Evolutionary conservation across 2,329 filamentous ascomycete genomes (phyloP).

Genomic region (Dothideomycetes sp.): DNA sequence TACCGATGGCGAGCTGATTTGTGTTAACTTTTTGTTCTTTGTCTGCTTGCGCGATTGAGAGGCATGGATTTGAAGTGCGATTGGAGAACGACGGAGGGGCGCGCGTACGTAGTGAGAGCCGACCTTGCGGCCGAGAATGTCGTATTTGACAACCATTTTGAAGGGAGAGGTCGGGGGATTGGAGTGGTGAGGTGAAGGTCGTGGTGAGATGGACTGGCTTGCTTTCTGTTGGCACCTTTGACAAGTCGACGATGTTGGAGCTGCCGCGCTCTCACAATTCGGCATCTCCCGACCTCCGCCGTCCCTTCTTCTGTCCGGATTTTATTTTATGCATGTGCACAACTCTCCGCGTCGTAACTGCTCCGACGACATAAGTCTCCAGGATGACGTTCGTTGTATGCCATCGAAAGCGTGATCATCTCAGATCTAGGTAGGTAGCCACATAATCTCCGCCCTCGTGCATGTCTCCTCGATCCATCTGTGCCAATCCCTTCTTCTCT

Average conservation of each 20-base stretch:
- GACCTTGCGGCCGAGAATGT: constrained; percentile 43
- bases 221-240: background rate
- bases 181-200: constrained; percentile 9
- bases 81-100: constrained; percentile 1
- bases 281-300: background rate
- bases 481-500: constrained; percentile 6
- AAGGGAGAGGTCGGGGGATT: constrained; percentile 8
- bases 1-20: constrained; percentile 51
- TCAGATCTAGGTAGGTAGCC: background rate
- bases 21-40: constrained; percentile 6
- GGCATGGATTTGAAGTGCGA: no score
- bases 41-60: constrained; percentile 1
- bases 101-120: constrained; percentile 43
- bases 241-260: background rate
- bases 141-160: constrained; percentile 45
- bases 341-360: background rate
- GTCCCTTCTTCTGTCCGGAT: background rate
- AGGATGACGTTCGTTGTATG: background rate
- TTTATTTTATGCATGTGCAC: background rate
- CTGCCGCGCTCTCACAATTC: background rate
- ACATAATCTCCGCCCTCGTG: background rate
- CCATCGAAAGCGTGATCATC: background rate
- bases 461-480: constrained; percentile 11
- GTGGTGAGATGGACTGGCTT: constrained; percentile 11
- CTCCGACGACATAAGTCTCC: no score